Percentiles rank a stretch among this genome's conserved stretches.
These are phyloP conservation scores for Gonapodya sp. DNA, from an alignment of 192 early-diverging fungal genomes.

Conservation along the genomic window DNA sequence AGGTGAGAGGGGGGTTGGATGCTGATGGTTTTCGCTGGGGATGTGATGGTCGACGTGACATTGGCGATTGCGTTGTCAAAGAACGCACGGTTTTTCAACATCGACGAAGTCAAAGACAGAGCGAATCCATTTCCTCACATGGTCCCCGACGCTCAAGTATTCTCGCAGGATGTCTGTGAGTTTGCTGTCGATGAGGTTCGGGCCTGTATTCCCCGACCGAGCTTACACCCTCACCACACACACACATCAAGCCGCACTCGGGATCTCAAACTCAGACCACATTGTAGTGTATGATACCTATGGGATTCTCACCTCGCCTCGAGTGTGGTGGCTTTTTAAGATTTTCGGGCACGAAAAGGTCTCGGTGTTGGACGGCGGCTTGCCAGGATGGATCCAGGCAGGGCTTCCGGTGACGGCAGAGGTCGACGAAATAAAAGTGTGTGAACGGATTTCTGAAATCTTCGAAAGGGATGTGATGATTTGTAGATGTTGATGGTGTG, in stretches of 20 bases:
- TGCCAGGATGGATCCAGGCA: slow-evolving; percentile 64
- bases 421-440: too few species aligned
- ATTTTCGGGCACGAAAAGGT: slow-evolving; percentile 85
- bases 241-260: slow-evolving; percentile 44
- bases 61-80: slow-evolving; percentile 20
- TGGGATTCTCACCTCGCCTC: slow-evolving; percentile 69
- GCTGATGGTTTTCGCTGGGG: not conserved
- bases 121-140: slow-evolving; percentile 73
- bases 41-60: not conserved
- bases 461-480: slow-evolving; percentile 22
- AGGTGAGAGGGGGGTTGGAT: slow-evolving; percentile 16
- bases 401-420: slow-evolving; percentile 29
- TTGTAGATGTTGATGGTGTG: too few species aligned
- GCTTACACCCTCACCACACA: not conserved
- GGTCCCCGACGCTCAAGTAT: slow-evolving; percentile 65
- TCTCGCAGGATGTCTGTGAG: slow-evolving; percentile 61
- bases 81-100: slow-evolving; percentile 79
- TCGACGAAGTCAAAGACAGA: slow-evolving; percentile 75
- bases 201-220: slow-evolving; percentile 6
- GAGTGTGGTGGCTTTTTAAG: slow-evolving; percentile 92
- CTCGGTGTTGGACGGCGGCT: slow-evolving; percentile 81
- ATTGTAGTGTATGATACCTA: slow-evolving; percentile 82
- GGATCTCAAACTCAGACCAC: slow-evolving; percentile 70
- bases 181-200: slow-evolving; percentile 14
- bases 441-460: too few species aligned